Base-by-base conservation (phyloP, 495 filamentous ascomycete species). In the Aspergillus nanangensis region DNA sequence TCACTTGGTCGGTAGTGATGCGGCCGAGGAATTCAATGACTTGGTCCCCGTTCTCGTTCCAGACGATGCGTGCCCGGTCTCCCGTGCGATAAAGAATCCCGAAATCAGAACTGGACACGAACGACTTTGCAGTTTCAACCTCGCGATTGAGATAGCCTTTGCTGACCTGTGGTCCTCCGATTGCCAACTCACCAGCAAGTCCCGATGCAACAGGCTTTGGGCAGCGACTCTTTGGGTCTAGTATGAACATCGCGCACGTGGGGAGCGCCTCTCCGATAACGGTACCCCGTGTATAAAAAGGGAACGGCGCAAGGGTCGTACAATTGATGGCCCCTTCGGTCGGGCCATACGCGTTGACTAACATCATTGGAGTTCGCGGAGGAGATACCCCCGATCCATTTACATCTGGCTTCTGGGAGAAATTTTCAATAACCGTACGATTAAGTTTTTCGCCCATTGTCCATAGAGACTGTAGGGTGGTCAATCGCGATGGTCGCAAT, bases 1-100 rank as follows among this genome's bases (percentile, higher is more conserved):
- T 95, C 65, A 94, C 83, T 55, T 95, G 90, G 48, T 87, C 78
- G 53, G 94, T 88, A 3, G 80, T 84, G 5, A 72, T 67, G 36
- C 90, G 78, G 11, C 89, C 89, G 17, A 80, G 74, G 45, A 87
- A 91, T 19, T 66, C 57, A 19, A 77, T 52, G 0, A 60, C 41
- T 23, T 62, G 43, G 57, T 58, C 33, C 63, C 73, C 73, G 31
- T 48, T 48, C 34, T 58, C 62, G 45, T 74, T 63, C 50, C 54
- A 60, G 13, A 61, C 58, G 39, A 69, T 51, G 5, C 80, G 69
- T 4, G 86, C 87, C 11, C 90, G 69, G 60, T 92, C 87, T 3
- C 87, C 88, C 10, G 82, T 87, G 3, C 84, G 68, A 60, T 96
- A 95, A 19, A 95, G 61, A 24, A 47, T 38, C 1, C 63, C 65